These are phyloP conservation scores for Przewalskia tangutica DNA, from an alignment of 257 asterid genomes.

Conservation along the genomic window DNA sequence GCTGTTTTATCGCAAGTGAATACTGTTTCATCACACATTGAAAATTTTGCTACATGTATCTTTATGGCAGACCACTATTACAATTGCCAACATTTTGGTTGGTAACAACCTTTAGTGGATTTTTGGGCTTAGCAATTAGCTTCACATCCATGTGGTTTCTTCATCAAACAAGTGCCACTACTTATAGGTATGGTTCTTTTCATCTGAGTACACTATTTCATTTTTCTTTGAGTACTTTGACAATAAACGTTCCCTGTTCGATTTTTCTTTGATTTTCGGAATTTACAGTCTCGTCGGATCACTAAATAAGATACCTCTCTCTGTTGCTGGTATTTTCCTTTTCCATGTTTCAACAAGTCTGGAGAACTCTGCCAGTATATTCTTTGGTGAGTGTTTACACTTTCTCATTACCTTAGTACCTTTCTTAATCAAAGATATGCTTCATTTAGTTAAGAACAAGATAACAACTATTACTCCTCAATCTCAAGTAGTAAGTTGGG, in stretches of 20 bases:
- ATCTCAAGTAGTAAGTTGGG: background rate
- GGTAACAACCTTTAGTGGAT: constrained; percentile 75
- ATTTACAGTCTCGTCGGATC: constrained; percentile 83
- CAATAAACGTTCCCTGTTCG: background rate
- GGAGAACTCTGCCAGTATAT: constrained; percentile 76
- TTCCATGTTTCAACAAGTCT: constrained; percentile 75
- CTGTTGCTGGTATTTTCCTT: constrained; percentile 81
- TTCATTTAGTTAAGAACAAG: background rate
- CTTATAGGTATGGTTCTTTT: constrained; percentile 52
- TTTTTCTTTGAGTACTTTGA: background rate
- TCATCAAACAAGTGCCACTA: constrained; percentile 93
- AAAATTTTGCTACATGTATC: background rate
- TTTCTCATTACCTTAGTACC: background rate
- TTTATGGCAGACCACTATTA: constrained; percentile 59
- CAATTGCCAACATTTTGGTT: constrained; percentile 68
- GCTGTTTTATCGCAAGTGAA: background rate
- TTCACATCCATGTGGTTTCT: constrained; percentile 98
- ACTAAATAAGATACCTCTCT: constrained; percentile 85
- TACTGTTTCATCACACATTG: background rate
- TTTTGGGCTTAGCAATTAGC: constrained; percentile 85
- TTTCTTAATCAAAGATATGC: background rate
- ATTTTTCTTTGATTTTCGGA: background rate
- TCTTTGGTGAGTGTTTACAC: constrained; percentile 49
- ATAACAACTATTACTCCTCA: background rate
- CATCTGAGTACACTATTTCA: background rate